These are phyloP conservation scores for Xylaria polymorpha DNA, from an alignment of 2,329 filamentous ascomycete species.

Conservation along the genomic window DNA sequence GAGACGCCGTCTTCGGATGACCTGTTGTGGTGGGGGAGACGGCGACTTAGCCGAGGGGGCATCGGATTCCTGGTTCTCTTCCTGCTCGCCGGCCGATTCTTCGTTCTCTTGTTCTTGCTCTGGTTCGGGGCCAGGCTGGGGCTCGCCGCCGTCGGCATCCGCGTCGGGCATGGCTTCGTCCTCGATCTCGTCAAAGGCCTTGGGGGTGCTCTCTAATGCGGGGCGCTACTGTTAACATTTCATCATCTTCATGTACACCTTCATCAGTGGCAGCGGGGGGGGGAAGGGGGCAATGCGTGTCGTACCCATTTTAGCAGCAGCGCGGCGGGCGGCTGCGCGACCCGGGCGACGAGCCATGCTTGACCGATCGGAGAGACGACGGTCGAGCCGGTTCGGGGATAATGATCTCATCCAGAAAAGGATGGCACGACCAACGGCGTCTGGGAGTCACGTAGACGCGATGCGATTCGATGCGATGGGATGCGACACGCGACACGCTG, in stretches of 20 bases:
- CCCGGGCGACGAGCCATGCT: constrained; percentile 55
- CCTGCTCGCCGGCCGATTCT: constrained; percentile 52
- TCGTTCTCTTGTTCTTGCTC: constrained; percentile 57
- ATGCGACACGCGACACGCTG: neutral
- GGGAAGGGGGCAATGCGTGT: neutral
- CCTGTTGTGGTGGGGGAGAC: constrained; percentile 67
- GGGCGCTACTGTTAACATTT: constrained; percentile 13
- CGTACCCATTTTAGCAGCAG: constrained; percentile 57
- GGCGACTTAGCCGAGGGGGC: constrained; percentile 61
- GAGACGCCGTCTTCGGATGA: constrained; percentile 80
- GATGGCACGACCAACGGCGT: neutral
- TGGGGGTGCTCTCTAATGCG: constrained; percentile 60
- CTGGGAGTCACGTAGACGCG: neutral
- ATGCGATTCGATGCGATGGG: neutral
- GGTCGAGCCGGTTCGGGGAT: neutral
- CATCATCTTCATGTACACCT: no score
- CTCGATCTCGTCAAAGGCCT: constrained; percentile 61
- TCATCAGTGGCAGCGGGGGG: no score
- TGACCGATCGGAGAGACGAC: neutral
- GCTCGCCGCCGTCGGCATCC: constrained; percentile 50
- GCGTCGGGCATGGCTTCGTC: constrained; percentile 65
- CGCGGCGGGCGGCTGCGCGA: constrained; percentile 58
- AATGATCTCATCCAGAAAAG: neutral
- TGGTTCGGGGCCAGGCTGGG: constrained; percentile 42
- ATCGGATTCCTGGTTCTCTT: constrained; percentile 52